These are phyloP conservation scores for Chaetomium sp. DNA, from an alignment of 2,329 filamentous ascomycete species.

Conservation along the genomic window DNA sequence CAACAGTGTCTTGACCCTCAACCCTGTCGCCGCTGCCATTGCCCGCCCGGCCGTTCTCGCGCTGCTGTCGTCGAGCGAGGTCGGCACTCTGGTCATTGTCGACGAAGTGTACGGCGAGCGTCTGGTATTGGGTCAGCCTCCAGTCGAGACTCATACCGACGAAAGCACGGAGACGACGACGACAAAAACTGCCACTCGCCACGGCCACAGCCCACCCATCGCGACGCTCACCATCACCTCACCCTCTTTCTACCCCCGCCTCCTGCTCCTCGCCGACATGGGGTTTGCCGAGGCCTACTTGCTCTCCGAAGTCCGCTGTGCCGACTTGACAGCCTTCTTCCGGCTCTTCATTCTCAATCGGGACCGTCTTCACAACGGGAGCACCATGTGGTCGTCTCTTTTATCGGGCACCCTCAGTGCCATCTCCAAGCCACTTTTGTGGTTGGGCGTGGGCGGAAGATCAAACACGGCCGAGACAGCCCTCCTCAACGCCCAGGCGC, in stretches of 20 bases:
- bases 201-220: constrained; percentile 27
- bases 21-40: constrained; percentile 35
- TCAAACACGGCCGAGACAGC: constrained; percentile 52
- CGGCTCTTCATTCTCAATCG: constrained; percentile 68
- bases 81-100: constrained; percentile 42
- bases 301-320: constrained; percentile 62
- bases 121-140: constrained; percentile 34
- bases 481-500: constrained; percentile 60
- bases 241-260: constrained; percentile 56
- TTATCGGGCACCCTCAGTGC: constrained; percentile 41
- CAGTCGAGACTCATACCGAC: constrained; percentile 29
- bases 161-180: not conserved
- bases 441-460: not conserved
- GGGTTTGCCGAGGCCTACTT: constrained; percentile 69
- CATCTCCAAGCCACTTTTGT: constrained; percentile 45
- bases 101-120: constrained; percentile 40
- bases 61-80: constrained; percentile 40
- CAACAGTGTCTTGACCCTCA: constrained; percentile 40
- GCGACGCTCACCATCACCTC: constrained; percentile 22
- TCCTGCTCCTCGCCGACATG: constrained; percentile 67
- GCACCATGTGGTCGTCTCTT: constrained; percentile 36
- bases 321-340: constrained; percentile 62
- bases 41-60: constrained; percentile 42
- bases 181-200: not conserved
- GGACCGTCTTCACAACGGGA: constrained; percentile 57